Evolutionary conservation across 1,284 basidiomycete species (phyloP).

Genomic region (Leccinum pallidistipes): DNA sequence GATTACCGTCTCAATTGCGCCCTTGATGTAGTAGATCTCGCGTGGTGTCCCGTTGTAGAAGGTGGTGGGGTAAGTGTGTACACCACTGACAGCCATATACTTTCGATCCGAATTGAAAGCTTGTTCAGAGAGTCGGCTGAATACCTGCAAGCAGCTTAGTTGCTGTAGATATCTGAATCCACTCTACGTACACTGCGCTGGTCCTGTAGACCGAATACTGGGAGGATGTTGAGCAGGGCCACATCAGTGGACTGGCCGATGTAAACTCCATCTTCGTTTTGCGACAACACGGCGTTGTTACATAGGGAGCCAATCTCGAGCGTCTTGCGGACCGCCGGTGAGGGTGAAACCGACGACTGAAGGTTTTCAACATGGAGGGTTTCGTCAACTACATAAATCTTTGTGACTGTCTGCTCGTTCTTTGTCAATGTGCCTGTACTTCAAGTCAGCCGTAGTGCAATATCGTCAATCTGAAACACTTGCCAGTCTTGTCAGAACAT

Average conservation of each 20-base stretch:
- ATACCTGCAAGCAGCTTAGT: constrained; percentile 45
- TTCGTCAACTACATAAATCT: constrained; percentile 87
- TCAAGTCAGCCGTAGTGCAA: constrained; percentile 5
- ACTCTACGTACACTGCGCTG: constrained; percentile 57
- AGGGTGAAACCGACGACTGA: constrained; percentile 36
- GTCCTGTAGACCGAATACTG: constrained; percentile 69
- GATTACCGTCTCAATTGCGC: constrained; percentile 87
- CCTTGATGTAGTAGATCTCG: constrained; percentile 90
- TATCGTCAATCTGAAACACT: constrained; percentile 21
- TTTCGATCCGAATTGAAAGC: constrained; percentile 94
- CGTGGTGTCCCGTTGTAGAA: constrained; percentile 44
- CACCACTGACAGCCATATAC: constrained; percentile 87
- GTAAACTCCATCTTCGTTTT: constrained; percentile 72
- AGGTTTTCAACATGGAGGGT: constrained; percentile 59
- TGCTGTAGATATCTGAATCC: neutral
- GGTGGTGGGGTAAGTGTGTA: constrained; percentile 41
- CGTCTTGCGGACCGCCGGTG: constrained; percentile 60
- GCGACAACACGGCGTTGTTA: constrained; percentile 66
- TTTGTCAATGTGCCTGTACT: constrained; percentile 86
- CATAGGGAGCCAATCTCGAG: constrained; percentile 70
- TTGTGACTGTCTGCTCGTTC: constrained; percentile 94
- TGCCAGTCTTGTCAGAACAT: constrained; percentile 95
- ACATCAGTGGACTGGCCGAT: constrained; percentile 95
- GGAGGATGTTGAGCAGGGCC: constrained; percentile 84
- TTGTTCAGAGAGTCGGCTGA: constrained; percentile 76